Base-by-base conservation (phyloP, 2,329 filamentous ascomycete species). In the Torrubiella hemipterigena region DNA sequence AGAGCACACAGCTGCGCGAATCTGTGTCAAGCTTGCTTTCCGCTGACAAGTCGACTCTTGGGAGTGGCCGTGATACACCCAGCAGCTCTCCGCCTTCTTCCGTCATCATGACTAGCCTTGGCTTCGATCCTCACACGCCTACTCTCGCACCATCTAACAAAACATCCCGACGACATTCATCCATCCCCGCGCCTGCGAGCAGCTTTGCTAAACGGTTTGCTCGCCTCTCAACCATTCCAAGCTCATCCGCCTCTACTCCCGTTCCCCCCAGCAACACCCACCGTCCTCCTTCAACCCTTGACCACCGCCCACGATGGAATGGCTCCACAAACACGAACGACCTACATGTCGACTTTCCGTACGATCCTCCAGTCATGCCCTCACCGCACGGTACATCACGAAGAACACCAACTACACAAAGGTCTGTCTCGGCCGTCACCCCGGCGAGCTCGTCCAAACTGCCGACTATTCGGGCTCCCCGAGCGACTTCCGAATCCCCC, bases 11-110 rank as follows among this genome's bases (percentile, higher is more conserved):
- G 44, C 65, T 95, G 29, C 74, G 89, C 28, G 89, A 96, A 52
- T 95, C 89, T 0, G 80, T 96, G 34, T 95, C 87, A 0, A 95
- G 83, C 43, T 84, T 95, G 54, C 65, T 93, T 4, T 93, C 84
- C 3, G 82, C 82, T 42, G 85, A 93, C 48, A 70, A 74, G 31
- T 86, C 82, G 3, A 71, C 77, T 3, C 58, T 72, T 8, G 77
- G 69, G 38, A 89, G 82, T 45, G 69, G 72, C 28, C 58, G 76
- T 27, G 84, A 79, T 20, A 83, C 79, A 0, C 79, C 79, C 0
- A 74, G 77, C 27, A 83, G 74, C 57, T 75, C 71, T 14, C 71
- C 71, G 7, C 69, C 71, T 4, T 75, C 70, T 4, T 76, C 71
- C 0, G 65, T 75, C 32, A 67, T 73, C 41, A 73, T 75, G 69